A percentile compares a stretch with the other conserved stretches of the same genome.
Evolutionary conservation across 129 eudicot genomes (phyloP).

Genomic region (Flaveria ramosissima): DNA sequence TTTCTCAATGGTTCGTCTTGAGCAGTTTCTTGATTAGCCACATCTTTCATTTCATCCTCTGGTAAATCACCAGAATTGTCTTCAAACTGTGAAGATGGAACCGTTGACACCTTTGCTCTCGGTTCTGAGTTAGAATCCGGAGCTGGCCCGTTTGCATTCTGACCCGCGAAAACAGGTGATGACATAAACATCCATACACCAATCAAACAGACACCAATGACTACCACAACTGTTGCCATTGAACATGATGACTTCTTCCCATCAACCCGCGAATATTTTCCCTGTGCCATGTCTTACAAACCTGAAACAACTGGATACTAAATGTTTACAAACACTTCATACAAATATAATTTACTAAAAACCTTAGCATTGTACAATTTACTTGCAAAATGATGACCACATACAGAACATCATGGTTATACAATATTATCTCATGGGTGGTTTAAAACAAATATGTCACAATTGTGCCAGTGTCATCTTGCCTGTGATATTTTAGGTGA

Average conservation of each 20-base stretch:
- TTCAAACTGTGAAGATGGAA: constrained; percentile 38
- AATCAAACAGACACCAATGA: constrained; percentile 39
- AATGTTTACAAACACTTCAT: not conserved
- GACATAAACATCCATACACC: constrained; percentile 53
- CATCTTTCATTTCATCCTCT: constrained; percentile 39
- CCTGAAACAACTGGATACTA: constrained; percentile 19
- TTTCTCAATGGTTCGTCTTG: constrained; percentile 14
- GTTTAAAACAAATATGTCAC: constrained; percentile 10
- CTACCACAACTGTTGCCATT: constrained; percentile 28
- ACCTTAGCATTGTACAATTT: not conserved
- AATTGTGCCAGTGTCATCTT: constrained; percentile 17
- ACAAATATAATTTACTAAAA: not conserved
- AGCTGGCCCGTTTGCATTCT: constrained; percentile 23
- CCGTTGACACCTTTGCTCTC: constrained; percentile 35
- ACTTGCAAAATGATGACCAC: not conserved
- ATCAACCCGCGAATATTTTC: constrained; percentile 46
- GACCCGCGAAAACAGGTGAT: constrained; percentile 38
- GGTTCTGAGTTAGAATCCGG: constrained; percentile 22
- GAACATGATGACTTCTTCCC: constrained; percentile 49
- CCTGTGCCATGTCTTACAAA: constrained; percentile 41
- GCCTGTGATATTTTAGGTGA: not conserved
- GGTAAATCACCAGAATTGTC: constrained; percentile 53
- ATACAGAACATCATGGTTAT: not conserved
- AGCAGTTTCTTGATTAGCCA: no score
- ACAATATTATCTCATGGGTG: constrained; percentile 2